Conservation (phyloP, 768 basidiomycete genomes). For the Mycena epipterygia region DNA sequence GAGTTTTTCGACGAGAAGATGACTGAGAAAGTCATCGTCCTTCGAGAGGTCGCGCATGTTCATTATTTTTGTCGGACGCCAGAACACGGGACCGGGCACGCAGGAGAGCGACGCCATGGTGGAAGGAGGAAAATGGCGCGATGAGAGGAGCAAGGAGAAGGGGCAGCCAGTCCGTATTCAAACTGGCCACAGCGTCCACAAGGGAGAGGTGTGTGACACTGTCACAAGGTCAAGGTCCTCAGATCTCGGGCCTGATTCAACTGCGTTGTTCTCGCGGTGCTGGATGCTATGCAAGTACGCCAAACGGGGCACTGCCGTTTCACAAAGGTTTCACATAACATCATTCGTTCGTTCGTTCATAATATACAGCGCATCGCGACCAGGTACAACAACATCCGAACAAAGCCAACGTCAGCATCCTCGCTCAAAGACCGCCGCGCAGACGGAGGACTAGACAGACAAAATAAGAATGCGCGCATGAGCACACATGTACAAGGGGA, state of each 20-base stretch:
- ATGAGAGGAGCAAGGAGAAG: constrained; percentile 30
- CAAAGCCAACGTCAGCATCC: background rate
- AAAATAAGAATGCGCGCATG: constrained; percentile 25
- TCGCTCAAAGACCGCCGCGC: constrained; percentile 53
- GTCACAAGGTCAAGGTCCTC: background rate
- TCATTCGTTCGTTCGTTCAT: constrained; percentile 22
- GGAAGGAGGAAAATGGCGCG: constrained; percentile 33
- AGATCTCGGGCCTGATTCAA: constrained; percentile 12
- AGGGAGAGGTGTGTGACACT: background rate
- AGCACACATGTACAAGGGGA: constrained; percentile 21
- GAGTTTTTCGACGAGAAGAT: constrained; percentile 90
- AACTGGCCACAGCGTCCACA: constrained; percentile 29
- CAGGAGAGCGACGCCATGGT: constrained; percentile 36
- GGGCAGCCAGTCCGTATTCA: constrained; percentile 2
- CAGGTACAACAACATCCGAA: constrained; percentile 12
- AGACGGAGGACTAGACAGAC: constrained; percentile 54
- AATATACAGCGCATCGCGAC: background rate
- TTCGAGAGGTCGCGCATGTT: constrained; percentile 91
- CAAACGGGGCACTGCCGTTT: constrained; percentile 15
- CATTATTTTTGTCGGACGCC: constrained; percentile 92
- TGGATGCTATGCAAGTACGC: background rate
- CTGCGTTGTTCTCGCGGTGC: constrained; percentile 16
- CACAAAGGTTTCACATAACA: constrained; percentile 30
- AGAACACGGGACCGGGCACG: constrained; percentile 55
- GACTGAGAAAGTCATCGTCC: constrained; percentile 93